Conservation (phyloP, 345 rosid genomes). For the Salix viminalis region DNA sequence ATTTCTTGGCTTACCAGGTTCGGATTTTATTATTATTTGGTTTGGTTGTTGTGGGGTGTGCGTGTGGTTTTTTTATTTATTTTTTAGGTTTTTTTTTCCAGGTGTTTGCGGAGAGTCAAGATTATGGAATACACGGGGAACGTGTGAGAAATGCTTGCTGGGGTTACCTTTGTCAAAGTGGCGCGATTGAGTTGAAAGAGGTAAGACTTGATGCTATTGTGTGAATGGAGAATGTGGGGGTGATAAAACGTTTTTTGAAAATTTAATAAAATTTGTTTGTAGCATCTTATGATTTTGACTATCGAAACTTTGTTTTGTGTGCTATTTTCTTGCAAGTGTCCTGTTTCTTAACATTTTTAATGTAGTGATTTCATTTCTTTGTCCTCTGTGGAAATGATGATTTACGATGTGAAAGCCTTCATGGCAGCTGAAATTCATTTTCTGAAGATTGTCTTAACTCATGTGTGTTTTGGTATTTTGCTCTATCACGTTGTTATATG, state of each 20-base stretch:
- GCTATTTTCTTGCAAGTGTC: too few relatives aligned
- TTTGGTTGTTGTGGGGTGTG: background rate
- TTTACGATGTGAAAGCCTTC: background rate
- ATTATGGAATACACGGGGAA: slow-evolving; percentile 92
- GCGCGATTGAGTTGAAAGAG: slow-evolving; percentile 87
- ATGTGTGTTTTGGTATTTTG: slow-evolving; percentile 8
- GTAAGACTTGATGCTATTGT: slow-evolving; percentile 22
- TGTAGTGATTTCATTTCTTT: background rate
- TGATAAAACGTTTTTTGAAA: background rate
- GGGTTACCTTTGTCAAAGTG: slow-evolving; percentile 98
- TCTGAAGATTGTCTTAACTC: background rate
- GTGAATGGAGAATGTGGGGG: background rate
- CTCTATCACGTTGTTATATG: slow-evolving; percentile 1
- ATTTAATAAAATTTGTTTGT: background rate
- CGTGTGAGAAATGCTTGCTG: slow-evolving; percentile 95
- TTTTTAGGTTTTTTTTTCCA: slow-evolving; percentile 23
- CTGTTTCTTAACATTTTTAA: background rate
- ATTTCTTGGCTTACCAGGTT: slow-evolving; percentile 94
- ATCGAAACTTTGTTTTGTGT: background rate
- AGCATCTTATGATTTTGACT: background rate
- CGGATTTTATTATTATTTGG: background rate
- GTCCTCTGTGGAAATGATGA: background rate
- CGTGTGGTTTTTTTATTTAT: background rate
- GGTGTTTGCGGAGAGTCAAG: slow-evolving; percentile 98
- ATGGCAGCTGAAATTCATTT: background rate